Evolutionary conservation across 306 rosid species (phyloP).

Genomic region (Trifolium pratense): DNA sequence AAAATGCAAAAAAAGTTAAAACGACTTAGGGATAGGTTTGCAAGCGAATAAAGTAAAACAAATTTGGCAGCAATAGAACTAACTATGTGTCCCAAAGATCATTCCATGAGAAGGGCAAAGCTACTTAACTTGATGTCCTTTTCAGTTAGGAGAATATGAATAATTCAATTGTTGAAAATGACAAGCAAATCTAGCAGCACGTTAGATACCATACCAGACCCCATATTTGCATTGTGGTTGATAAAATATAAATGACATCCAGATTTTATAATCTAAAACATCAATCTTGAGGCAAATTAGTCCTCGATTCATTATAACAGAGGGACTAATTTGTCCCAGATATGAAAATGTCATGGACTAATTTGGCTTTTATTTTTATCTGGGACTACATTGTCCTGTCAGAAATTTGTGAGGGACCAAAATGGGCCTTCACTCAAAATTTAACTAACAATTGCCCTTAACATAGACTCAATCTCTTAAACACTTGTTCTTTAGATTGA

Average conservation of each 20-base stretch:
- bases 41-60: background rate
- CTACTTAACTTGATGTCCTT: slow-evolving; percentile 16
- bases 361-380: too few relatives aligned
- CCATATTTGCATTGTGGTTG: slow-evolving; percentile 2
- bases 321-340: too few relatives aligned
- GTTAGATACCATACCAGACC: background rate
- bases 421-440: too few relatives aligned
- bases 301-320: too few relatives aligned
- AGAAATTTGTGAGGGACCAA: too few relatives aligned
- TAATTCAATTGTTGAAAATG: slow-evolving; percentile 5
- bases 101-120: background rate
- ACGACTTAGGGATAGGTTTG: background rate
- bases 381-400: too few relatives aligned
- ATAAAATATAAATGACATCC: background rate
- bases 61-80: slow-evolving; percentile 1
- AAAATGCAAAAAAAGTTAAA: background rate
- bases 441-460: background rate
- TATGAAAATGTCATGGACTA: too few relatives aligned
- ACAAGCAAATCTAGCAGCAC: background rate
- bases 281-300: too few relatives aligned
- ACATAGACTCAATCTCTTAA: slow-evolving; percentile 13
- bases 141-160: slow-evolving; percentile 16
- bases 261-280: background rate
- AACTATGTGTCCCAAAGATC: slow-evolving; percentile 11
- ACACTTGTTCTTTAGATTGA: background rate